Percentiles rank a stretch among this genome's conserved stretches.
Conservation (phyloP, 148 eudicot genomes). For the Heliamphora exappendiculata region DNA sequence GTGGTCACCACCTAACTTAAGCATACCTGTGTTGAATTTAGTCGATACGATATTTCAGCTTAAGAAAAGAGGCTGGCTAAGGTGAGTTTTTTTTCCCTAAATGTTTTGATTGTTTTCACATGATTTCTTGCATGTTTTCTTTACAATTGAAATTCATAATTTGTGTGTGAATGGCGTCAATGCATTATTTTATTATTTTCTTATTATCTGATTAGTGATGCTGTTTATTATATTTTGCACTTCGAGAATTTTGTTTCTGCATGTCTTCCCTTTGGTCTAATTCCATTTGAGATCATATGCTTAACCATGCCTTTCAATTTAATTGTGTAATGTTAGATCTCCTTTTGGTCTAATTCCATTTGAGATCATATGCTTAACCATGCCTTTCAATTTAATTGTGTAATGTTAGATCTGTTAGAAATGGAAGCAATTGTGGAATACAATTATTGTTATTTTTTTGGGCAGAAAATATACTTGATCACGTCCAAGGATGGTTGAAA, state of each 20-base stretch:
- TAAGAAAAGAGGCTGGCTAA: slow-evolving; percentile 94
- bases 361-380: not conserved
- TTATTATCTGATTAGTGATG: not conserved
- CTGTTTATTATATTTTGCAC: not conserved
- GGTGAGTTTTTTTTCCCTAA: slow-evolving; percentile 35
- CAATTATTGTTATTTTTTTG: not conserved
- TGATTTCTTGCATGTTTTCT: slow-evolving; percentile 8
- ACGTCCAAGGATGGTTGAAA: not conserved
- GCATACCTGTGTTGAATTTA: slow-evolving; percentile 78
- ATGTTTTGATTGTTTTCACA: too few species aligned
- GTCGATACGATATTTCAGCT: slow-evolving; percentile 96
- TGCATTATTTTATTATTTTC: not conserved
- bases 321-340: too few species aligned
- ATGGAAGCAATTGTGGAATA: not conserved
- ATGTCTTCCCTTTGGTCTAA: not conserved
- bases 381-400: not conserved
- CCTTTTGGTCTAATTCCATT: not conserved
- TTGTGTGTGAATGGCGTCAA: not conserved
- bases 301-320: not conserved
- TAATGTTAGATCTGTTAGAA: too few species aligned
- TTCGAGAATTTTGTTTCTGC: not conserved
- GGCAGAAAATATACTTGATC: not conserved
- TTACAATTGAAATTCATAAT: not conserved
- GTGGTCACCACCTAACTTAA: slow-evolving; percentile 96
- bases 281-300: not conserved